phyloP scores from a whole-genome alignment of 148 eudicot species.

The Gaultheria prostrata region DNA sequence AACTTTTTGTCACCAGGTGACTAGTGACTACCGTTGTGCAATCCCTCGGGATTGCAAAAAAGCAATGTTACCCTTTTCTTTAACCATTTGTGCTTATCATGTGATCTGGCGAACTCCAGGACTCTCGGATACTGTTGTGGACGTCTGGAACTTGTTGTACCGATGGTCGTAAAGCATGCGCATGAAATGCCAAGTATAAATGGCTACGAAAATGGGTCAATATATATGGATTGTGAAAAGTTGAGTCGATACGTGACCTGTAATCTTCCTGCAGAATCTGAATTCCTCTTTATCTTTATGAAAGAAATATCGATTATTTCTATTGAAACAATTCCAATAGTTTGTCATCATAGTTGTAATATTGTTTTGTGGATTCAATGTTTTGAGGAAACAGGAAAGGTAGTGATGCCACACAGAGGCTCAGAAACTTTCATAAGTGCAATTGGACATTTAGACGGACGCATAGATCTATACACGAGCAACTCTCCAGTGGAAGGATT shows the following conservation, averaged over 20 bases:
- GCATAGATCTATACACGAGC: slow-evolving; percentile 46
- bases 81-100: not conserved
- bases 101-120: not conserved
- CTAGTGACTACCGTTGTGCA: not conserved
- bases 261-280: not conserved
- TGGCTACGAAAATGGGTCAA: not conserved
- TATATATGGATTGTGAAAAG: not conserved
- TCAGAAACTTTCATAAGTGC: slow-evolving; percentile 67
- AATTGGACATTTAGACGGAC: slow-evolving; percentile 73
- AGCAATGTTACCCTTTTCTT: not conserved
- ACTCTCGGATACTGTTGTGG: not conserved
- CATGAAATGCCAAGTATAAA: not conserved
- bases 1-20: too few species aligned
- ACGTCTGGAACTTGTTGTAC: not conserved
- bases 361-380: slow-evolving; percentile 3
- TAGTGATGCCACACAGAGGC: slow-evolving; percentile 60
- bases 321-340: not conserved
- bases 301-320: not conserved
- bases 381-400: slow-evolving; percentile 46
- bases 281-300: not conserved
- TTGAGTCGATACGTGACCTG: not conserved
- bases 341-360: not conserved
- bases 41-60: not conserved
- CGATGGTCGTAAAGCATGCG: not conserved
- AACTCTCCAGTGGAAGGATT: slow-evolving; percentile 21